Percentiles rank a stretch among this genome's conserved stretches.
Conservation (phyloP, 176 grass and related monocot genomes). For the Aegilops umbellulata region DNA sequence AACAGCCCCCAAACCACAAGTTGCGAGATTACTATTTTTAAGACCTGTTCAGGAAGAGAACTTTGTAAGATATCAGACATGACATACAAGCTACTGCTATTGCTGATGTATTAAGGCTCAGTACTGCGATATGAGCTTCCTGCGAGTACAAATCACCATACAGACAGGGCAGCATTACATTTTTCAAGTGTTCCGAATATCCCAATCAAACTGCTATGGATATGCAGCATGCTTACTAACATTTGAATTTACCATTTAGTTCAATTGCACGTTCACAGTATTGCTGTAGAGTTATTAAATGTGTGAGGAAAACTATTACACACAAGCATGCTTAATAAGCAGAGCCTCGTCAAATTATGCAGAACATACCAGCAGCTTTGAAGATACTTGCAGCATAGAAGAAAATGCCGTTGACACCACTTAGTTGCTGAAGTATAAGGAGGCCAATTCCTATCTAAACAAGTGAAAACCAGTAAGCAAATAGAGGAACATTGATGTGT, state of each 20-base stretch:
- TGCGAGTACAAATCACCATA: conserved; percentile 6
- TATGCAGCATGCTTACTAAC: not conserved
- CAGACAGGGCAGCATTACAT: not conserved
- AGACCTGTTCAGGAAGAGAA: conserved; percentile 55
- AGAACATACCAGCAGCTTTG: conserved; percentile 76
- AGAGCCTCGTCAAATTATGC: not conserved
- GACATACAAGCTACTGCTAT: not conserved
- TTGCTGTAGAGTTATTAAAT: not conserved
- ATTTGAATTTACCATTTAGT: conserved; percentile 16
- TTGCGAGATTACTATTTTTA: conserved; percentile 81
- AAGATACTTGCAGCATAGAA: conserved; percentile 94
- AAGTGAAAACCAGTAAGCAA: conserved; percentile 21
- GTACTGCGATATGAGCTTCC: not conserved
- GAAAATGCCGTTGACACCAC: conserved; percentile 85
- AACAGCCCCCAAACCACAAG: conserved; percentile 86
- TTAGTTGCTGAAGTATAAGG: conserved; percentile 83
- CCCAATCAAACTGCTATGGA: not conserved
- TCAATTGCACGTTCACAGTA: not conserved
- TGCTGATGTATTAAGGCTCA: not conserved
- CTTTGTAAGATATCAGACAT: conserved; percentile 15
- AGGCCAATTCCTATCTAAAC: conserved; percentile 87
- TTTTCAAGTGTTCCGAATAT: conserved; percentile 9
- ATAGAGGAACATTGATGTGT: not conserved
- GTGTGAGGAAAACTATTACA: not conserved
- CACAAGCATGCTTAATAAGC: conserved; percentile 7